Percentiles rank a stretch among this genome's conserved stretches.
Evolutionary conservation across 2,329 filamentous ascomycete species (phyloP).

Genomic region (Colletotrichum ledebouriae): DNA sequence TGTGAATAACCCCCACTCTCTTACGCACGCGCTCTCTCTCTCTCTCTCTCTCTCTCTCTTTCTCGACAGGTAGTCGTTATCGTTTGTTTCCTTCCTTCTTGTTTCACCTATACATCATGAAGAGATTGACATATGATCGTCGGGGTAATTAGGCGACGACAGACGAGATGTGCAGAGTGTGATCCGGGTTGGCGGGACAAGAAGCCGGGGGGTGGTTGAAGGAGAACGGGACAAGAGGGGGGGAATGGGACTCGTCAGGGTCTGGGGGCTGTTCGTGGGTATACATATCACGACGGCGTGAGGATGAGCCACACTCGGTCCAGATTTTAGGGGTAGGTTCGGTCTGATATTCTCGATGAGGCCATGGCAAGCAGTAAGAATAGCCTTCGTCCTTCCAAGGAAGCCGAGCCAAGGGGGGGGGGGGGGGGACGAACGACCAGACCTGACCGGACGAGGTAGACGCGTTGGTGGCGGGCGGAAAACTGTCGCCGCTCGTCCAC

Average conservation of each 20-base stretch:
- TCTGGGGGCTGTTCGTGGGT: constrained; percentile 22
- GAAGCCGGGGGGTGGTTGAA: constrained; percentile 9
- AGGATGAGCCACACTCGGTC: constrained; percentile 2
- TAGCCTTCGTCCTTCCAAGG: constrained; percentile 28
- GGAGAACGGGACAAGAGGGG: background rate
- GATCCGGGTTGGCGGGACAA: constrained; percentile 26
- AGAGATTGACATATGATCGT: constrained; percentile 14
- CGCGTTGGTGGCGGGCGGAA: background rate
- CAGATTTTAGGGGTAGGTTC: constrained; percentile 34
- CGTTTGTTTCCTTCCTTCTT: constrained; percentile 5
- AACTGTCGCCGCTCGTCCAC: constrained; percentile 8
- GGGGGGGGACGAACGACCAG: background rate
- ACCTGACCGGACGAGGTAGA: background rate
- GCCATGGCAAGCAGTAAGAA: constrained; percentile 26
- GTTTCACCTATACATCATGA: constrained; percentile 32
- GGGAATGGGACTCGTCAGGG: constrained; percentile 24
- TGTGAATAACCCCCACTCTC: too few species aligned
- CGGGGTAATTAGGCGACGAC: background rate
- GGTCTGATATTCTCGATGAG: constrained; percentile 29
- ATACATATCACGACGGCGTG: constrained; percentile 33
- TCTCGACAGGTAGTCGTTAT: background rate
- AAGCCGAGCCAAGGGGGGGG: constrained; percentile 9
- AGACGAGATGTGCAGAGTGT: constrained; percentile 23
- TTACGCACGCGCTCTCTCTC: too few species aligned
- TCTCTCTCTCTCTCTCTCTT: background rate